Conservation (phyloP, 2,329 filamentous ascomycete genomes). For the Metarhizium sp. region DNA sequence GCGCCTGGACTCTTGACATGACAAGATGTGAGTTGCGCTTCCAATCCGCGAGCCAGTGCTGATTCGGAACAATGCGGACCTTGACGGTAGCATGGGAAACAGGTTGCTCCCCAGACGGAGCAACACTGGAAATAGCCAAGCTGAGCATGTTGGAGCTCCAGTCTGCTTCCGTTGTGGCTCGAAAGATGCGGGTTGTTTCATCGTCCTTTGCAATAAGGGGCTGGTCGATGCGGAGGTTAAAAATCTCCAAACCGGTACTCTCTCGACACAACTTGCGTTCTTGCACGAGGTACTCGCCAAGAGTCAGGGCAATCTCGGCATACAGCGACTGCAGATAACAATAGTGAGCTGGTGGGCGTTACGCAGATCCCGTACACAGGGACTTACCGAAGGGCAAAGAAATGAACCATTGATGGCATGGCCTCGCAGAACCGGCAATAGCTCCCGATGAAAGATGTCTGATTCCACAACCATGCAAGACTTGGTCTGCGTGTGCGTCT, state of each 20-base stretch:
- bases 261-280: slow-evolving; percentile 46
- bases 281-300: slow-evolving; percentile 55
- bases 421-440: background rate
- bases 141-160: slow-evolving; percentile 33
- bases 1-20: slow-evolving; percentile 48
- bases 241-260: slow-evolving; percentile 53
- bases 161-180: slow-evolving; percentile 27
- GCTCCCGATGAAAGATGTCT: slow-evolving; percentile 11
- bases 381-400: slow-evolving; percentile 4
- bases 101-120: background rate
- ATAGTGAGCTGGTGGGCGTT: background rate
- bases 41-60: slow-evolving; percentile 11
- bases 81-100: background rate
- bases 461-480: slow-evolving; percentile 44
- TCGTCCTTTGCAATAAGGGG: slow-evolving; percentile 14
- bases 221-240: slow-evolving; percentile 59
- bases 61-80: background rate
- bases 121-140: slow-evolving; percentile 19
- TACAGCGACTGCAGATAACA: slow-evolving; percentile 18
- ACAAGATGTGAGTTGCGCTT: slow-evolving; percentile 42
- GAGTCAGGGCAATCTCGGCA: slow-evolving; percentile 55
- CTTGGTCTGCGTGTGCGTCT: slow-evolving; percentile 34
- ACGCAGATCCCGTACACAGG: background rate
- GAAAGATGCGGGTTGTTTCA: slow-evolving; percentile 20
- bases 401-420: slow-evolving; percentile 4